Evolutionary conservation across 257 asterid genomes (phyloP), one percentile per base, ranked within the genome.

Genomic region (Lavandula angustifolia): DNA sequence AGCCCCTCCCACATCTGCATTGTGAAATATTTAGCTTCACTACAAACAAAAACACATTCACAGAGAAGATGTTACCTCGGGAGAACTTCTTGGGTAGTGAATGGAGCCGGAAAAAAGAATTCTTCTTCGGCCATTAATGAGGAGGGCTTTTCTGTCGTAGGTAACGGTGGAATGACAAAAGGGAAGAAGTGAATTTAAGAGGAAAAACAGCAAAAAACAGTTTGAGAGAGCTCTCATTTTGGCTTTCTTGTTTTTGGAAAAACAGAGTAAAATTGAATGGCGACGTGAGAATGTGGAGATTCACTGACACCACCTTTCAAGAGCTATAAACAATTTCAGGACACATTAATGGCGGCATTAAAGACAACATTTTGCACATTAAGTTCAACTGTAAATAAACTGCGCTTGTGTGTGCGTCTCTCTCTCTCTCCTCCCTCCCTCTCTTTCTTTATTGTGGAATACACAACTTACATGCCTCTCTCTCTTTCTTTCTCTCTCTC

Each of bases 1-100:
- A 92, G 89, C 72, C 90, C 95, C 63, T 81, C 92, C 99, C 99
- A 92, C 97, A 92, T 92, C 99, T 92, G 84, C 97, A 84, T 70
- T 81, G 43, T 14, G 3, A 32, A 74, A 49, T 18, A 4, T 14
- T 12, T 38, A 31, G 5, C 64, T 27, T 17, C 22, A 69, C 35
- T 10, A 7, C 69, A 7, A 37, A 18, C 50, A 4, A 1, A 11
- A 12, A 48, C 11, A 50, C 4, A 11, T 22, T 4, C 3, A 0
- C 3, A 5, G 0, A 8, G 7, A 42, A 50, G 7, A 1, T 41
- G 52, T 18, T 83, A 89, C 99, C 74, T 92, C 95, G 55, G 97
- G 96, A 41, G 95, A 74, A 68, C 98, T 92, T 84, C 98, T 85
- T 49, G 98, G 98, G 57, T 92, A 92, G 73, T 92, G 98, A 78